These are phyloP conservation scores for Saururus chinensis DNA, from an alignment of 164 flowering plant genomes.

Conservation along the genomic window DNA sequence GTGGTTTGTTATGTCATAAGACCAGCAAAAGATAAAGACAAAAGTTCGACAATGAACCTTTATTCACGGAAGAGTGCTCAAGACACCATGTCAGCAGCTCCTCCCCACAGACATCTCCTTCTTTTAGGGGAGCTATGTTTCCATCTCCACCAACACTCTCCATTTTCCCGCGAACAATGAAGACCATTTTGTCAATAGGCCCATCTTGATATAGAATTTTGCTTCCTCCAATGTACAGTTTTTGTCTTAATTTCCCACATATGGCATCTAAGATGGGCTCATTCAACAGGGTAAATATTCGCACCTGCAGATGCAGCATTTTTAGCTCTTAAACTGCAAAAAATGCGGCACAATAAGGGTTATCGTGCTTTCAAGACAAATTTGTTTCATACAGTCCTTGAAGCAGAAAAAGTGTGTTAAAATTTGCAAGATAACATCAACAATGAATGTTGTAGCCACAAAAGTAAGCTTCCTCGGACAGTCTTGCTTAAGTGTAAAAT, in stretches of 20 bases:
- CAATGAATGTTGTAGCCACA: too few relatives aligned
- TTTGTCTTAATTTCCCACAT: conserved; percentile 59
- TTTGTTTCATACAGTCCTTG: too few relatives aligned
- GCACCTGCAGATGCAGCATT: conserved; percentile 32
- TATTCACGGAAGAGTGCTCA: conserved; percentile 45
- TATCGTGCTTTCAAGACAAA: too few relatives aligned
- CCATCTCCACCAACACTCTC: conserved; percentile 47
- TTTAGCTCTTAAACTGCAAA: background rate
- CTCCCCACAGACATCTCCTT: conserved; percentile 79
- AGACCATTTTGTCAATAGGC: conserved; percentile 48
- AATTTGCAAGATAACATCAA: too few relatives aligned
- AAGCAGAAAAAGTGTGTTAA: too few relatives aligned
- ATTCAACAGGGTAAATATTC: conserved; percentile 61
- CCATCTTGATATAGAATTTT: conserved; percentile 38
- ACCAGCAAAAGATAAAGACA: background rate
- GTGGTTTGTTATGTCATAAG: too few relatives aligned
- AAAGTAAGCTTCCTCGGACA: too few relatives aligned
- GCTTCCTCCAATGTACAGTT: conserved; percentile 56
- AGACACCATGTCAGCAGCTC: conserved; percentile 88
- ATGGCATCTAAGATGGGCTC: conserved; percentile 67
- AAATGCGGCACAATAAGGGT: background rate
- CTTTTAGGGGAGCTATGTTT: conserved; percentile 28
- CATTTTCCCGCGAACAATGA: conserved; percentile 64
- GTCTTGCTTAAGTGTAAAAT: too few relatives aligned
- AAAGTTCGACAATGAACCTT: conserved; percentile 28